phyloP scores from a whole-genome alignment of 805 yeast genomes.

The Candida xyloterini region DNA sequence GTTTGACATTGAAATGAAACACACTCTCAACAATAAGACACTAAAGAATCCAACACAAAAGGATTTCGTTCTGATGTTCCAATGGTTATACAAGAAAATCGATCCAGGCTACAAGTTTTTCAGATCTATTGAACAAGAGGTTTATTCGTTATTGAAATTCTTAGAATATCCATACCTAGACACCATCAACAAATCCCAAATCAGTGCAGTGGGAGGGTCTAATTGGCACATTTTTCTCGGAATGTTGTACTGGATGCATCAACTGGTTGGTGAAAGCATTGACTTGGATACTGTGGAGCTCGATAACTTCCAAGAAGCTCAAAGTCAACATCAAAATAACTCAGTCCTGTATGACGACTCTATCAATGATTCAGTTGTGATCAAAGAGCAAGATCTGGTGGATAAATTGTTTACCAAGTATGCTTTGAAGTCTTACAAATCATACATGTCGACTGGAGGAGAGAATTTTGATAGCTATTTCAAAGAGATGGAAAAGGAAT shows the following conservation, averaged over 20 bases:
- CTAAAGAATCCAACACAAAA: conserved; percentile 80
- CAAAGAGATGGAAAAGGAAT: conserved; percentile 54
- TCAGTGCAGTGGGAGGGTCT: conserved; percentile 87
- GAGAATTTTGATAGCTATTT: conserved; percentile 58
- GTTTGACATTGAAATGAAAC: conserved; percentile 74
- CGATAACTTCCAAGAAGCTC: conserved; percentile 22
- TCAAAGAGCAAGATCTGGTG: conserved; percentile 27
- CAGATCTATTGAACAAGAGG: conserved; percentile 70
- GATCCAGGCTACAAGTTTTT: conserved; percentile 78
- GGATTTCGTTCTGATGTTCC: conserved; percentile 75
- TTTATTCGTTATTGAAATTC: conserved; percentile 60
- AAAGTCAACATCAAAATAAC: conserved; percentile 23
- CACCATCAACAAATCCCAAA: conserved; percentile 76
- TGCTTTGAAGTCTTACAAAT: conserved; percentile 62
- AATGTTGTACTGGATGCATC: conserved; percentile 77
- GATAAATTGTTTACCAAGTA: conserved; percentile 42
- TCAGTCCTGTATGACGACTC: conserved; percentile 27
- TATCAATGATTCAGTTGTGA: conserved; percentile 24
- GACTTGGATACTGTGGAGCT: conserved; percentile 35
- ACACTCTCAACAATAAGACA: conserved; percentile 61
- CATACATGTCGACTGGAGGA: conserved; percentile 55
- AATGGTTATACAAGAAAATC: conserved; percentile 69
- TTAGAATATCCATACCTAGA: conserved; percentile 79
- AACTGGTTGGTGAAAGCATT: conserved; percentile 44
- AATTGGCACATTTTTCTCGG: conserved; percentile 84